Conservation (phyloP, 495 filamentous ascomycete genomes). For the Lepraria neglecta region DNA sequence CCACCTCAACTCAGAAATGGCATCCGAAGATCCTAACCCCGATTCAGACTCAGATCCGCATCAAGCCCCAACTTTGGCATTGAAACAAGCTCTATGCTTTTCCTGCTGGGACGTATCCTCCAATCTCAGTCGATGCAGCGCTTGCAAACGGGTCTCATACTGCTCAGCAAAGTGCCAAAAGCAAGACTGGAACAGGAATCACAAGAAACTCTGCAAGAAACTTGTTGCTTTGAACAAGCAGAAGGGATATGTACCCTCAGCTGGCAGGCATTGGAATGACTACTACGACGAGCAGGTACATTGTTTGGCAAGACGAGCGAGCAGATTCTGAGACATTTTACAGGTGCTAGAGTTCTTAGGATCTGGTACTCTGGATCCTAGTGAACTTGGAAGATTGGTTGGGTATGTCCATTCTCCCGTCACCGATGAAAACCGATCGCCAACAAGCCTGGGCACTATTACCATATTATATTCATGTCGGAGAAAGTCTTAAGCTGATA, state of each 20-base stretch:
- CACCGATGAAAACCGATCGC: constrained; percentile 1
- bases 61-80: constrained; percentile 6
- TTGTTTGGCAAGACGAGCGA: constrained; percentile 1
- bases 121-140: constrained; percentile 5
- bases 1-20: constrained; percentile 7
- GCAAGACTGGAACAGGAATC: constrained; percentile 7
- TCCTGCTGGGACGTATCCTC: constrained; percentile 4
- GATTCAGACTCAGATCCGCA: neutral
- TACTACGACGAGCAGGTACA: constrained; percentile 3
- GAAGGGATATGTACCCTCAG: constrained; percentile 1
- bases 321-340: constrained; percentile 4
- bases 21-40: neutral
- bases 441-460: constrained; percentile 1
- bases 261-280: constrained; percentile 7
- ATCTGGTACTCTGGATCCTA: neutral
- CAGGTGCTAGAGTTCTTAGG: neutral
- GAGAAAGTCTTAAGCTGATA: neutral
- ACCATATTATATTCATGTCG: neutral
- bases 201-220: constrained; percentile 4
- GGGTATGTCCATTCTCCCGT: constrained; percentile 2
- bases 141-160: constrained; percentile 7
- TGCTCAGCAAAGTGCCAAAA: constrained; percentile 5
- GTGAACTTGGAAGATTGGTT: constrained; percentile 2
- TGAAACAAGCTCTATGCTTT: constrained; percentile 3
- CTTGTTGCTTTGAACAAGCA: constrained; percentile 5